Conservation (phyloP, 768 basidiomycete genomes). For the Flagelloscypha sp. region DNA sequence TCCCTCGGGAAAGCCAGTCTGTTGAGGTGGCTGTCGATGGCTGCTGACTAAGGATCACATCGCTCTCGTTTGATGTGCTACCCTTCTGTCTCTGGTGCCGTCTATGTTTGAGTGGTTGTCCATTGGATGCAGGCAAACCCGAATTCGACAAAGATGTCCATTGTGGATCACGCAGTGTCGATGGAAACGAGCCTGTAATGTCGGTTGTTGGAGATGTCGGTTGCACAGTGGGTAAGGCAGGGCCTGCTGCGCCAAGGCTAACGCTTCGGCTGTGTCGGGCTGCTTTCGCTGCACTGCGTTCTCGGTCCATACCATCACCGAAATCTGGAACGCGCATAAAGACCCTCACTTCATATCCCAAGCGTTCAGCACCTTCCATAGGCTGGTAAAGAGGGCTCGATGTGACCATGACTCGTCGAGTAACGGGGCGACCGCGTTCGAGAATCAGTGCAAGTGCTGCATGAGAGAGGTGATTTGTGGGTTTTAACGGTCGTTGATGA, state of each 20-base stretch:
- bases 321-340: constrained; percentile 64
- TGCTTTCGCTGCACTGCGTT: constrained; percentile 19
- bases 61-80: too few species aligned
- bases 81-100: too few species aligned
- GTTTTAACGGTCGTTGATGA: constrained; percentile 21
- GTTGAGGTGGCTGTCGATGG: too few species aligned
- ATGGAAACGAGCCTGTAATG: too few species aligned
- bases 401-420: constrained; percentile 67
- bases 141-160: too few species aligned
- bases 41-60: too few species aligned
- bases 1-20: too few species aligned
- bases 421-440: constrained; percentile 72
- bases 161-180: too few species aligned
- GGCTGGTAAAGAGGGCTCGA: constrained; percentile 82
- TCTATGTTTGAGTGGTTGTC: too few species aligned
- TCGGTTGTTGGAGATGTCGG: too few species aligned
- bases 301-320: constrained; percentile 54
- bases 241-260: constrained; percentile 17
- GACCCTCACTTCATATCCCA: constrained; percentile 70
- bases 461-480: constrained; percentile 58
- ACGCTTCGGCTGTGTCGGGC: constrained; percentile 16
- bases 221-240: constrained; percentile 6
- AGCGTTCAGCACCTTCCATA: constrained; percentile 59
- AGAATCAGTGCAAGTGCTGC: constrained; percentile 69
- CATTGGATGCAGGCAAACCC: too few species aligned